Base-by-base conservation (phyloP, 139 green algal species). In the Coelastrella sp. region DNA sequence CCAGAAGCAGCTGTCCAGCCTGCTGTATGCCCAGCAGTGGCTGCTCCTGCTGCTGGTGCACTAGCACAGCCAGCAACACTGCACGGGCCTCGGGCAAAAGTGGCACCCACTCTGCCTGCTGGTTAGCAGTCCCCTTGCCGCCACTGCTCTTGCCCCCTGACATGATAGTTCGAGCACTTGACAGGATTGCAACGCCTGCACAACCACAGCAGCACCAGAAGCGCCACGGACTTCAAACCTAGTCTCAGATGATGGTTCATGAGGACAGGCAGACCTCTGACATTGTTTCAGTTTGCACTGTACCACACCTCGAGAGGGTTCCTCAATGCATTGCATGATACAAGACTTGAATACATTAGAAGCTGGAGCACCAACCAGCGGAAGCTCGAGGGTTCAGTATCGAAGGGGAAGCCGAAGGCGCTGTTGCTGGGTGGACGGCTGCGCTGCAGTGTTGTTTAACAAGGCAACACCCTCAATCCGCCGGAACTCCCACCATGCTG, bases 61-160 rank as follows among this genome's bases (percentile, higher is more conserved):
- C 13, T 16, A 84, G 14, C 78, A 84, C 78, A 54, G 78, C 13
- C 16, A 84, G 14, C 78, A 84, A 57, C 5, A 23, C 78, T 54
- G 78, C 78, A 54, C 57, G 78, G 7, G 78, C 78, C n/a, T 84
- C 78, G 11, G 57, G 20, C 78, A 84, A 17, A 56, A 73, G 57
- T 5, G 78, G 78, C 17, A 84, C 78, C 78, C 78, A 84, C 17
- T 73, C 14, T 5, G 7, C 8, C 77, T 71, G 59, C 32, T 47
- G 32, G 32, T 47, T 47, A 47, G 32, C 32, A 47, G 32, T 47
- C 57, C 8, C 19, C 17, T 23, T 84, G 32, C 32, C n/a, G 77
- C 58, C 5, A 22, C 79, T 85, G 79, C 79, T 85, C 58, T 85
- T 85, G 17, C 79, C 79, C 3, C 79, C 79, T 73, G 79, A 66